A percentile compares a stretch with the other conserved stretches of the same genome.
phyloP scores from a whole-genome alignment of 2,329 filamentous ascomycete genomes.

The Penicillium sp. region DNA sequence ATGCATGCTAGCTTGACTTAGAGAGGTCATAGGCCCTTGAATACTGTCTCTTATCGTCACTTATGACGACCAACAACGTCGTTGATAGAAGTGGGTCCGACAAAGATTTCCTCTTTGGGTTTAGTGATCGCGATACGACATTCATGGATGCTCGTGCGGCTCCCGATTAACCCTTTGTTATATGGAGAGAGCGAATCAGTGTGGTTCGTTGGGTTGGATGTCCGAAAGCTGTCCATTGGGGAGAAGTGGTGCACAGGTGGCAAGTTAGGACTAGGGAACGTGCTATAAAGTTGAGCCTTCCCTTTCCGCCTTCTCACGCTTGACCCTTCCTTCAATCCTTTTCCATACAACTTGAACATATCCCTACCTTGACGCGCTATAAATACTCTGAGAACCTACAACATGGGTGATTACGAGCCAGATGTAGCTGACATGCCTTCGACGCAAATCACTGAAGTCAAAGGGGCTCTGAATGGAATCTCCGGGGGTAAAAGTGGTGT shows the following conservation, averaged over 20 bases:
- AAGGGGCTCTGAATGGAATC: neutral
- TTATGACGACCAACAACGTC: neutral
- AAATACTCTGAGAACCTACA: neutral
- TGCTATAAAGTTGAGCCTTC: no score
- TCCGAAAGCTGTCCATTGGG: neutral
- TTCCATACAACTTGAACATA: neutral
- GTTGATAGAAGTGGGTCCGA: constrained; percentile 20
- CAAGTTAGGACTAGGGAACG: no score
- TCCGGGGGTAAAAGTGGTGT: constrained; percentile 31
- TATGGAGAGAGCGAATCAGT: neutral
- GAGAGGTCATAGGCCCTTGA: no score
- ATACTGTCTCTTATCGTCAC: constrained; percentile 2
- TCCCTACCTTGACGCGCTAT: neutral
- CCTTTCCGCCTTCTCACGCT: no score
- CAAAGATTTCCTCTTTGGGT: constrained; percentile 26
- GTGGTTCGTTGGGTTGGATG: neutral
- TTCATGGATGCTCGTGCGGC: neutral
- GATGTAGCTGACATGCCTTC: neutral
- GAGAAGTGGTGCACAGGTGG: neutral
- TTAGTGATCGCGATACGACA: constrained; percentile 14
- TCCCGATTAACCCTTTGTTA: neutral
- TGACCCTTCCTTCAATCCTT: no score
- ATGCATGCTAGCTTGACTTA: no score
- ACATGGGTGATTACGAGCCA: constrained; percentile 24
- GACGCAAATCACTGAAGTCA: neutral